phyloP scores from a whole-genome alignment of 768 basidiomycete genomes.

The Calocera viscosa region DNA sequence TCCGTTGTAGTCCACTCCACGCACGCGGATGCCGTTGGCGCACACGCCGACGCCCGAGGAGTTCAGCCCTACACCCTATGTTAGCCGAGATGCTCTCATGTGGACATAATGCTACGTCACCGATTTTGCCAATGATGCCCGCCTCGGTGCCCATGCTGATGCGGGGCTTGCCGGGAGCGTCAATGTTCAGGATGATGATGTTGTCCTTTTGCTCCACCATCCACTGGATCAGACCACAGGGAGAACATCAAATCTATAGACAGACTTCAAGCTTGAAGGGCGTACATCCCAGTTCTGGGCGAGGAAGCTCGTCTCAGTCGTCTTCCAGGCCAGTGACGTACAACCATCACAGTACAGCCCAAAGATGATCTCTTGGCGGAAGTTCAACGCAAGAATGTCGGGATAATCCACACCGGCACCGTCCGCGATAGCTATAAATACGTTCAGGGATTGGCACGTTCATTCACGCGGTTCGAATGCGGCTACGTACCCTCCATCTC shows the following conservation, averaged over 20 bases:
- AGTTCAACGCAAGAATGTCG: background rate
- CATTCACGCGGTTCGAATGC: background rate
- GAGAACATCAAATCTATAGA: conserved; percentile 7
- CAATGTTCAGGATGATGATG: background rate
- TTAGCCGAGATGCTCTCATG: background rate
- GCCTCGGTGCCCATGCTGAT: conserved; percentile 7
- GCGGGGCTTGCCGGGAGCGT: conserved; percentile 6
- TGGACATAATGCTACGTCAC: background rate
- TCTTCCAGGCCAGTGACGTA: conserved; percentile 1
- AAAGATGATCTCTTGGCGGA: conserved; percentile 2
- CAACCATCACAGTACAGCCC: background rate
- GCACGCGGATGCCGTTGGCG: background rate
- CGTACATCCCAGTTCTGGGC: conserved; percentile 7
- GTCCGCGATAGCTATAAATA: background rate
- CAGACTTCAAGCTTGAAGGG: background rate
- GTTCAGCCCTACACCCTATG: background rate
- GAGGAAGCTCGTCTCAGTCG: conserved; percentile 4
- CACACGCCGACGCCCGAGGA: conserved; percentile 6
- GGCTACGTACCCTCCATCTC: background rate
- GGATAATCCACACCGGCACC: background rate
- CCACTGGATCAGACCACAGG: conserved; percentile 5
- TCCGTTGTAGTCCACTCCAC: background rate
- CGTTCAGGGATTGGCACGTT: background rate
- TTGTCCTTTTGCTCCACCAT: background rate
- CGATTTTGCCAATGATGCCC: background rate